A percentile compares a stretch with the other conserved stretches of the same genome.
Evolutionary conservation across 2,329 filamentous ascomycete genomes (phyloP).

Genomic region (Curvularia sp.): DNA sequence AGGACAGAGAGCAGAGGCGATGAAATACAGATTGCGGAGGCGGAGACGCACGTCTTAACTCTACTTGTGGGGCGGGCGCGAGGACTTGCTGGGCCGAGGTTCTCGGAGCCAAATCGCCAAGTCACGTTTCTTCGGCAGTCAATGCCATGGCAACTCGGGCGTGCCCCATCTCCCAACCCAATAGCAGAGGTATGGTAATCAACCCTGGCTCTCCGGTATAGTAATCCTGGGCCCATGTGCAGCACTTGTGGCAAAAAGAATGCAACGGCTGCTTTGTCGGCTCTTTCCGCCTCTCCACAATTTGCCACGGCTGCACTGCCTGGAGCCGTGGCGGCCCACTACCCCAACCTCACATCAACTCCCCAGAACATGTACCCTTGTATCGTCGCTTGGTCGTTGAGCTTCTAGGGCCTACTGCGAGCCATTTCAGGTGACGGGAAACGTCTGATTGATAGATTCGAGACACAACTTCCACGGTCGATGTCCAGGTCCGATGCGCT

Average conservation of each 20-base stretch:
- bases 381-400: not conserved
- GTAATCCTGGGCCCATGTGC: not conserved
- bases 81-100: constrained; percentile 18
- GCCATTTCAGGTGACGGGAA: not conserved
- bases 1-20: constrained; percentile 2
- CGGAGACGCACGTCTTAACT: constrained; percentile 25
- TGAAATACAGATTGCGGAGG: constrained; percentile 23
- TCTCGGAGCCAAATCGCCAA: constrained; percentile 18
- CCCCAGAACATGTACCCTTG: not conserved
- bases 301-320: constrained; percentile 1
- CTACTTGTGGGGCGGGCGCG: constrained; percentile 23
- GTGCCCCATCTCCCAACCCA: not conserved
- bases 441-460: not conserved
- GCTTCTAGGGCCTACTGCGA: not conserved
- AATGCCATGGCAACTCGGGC: constrained; percentile 5
- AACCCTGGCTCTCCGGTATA: not conserved
- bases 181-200: not conserved
- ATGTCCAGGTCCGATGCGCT: not conserved
- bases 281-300: constrained; percentile 9
- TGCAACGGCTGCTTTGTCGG: not conserved
- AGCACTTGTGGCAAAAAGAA: not conserved
- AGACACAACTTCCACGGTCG: not conserved
- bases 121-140: constrained; percentile 21
- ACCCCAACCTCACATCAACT: constrained; percentile 7
- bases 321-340: constrained; percentile 1